These are phyloP conservation scores for Nicotiana attenuata DNA, from an alignment of 257 asterid genomes.

Conservation along the genomic window DNA sequence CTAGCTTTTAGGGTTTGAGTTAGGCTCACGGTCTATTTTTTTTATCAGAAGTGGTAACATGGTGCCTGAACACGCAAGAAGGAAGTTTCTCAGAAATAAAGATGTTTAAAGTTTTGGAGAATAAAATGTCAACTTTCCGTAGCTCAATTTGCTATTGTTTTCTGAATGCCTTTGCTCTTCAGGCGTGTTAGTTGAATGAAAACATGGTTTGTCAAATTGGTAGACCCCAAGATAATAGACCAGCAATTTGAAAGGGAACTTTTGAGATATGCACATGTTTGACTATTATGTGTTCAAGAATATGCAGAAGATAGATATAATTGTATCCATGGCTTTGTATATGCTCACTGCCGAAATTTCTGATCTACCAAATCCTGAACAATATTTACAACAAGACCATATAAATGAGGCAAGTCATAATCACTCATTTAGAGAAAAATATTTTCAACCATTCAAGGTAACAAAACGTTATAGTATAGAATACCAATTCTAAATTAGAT, in stretches of 20 bases:
- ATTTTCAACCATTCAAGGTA: not conserved
- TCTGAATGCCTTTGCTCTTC: not conserved
- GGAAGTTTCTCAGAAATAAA: conserved; percentile 37
- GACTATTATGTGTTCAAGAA: conserved; percentile 60
- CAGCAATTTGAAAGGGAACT: conserved; percentile 23
- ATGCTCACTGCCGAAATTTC: conserved; percentile 41
- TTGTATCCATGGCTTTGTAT: conserved; percentile 31
- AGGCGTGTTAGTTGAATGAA: conserved; percentile 1
- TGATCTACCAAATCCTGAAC: conserved; percentile 40
- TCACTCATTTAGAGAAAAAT: not conserved
- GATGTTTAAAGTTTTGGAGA: conserved; percentile 45
- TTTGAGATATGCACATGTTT: conserved; percentile 41
- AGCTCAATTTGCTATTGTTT: not conserved
- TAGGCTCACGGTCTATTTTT: too few species aligned
- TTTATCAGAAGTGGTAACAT: conserved; percentile 16
- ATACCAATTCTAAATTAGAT: not conserved
- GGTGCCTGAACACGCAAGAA: conserved; percentile 62
- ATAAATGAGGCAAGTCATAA: not conserved
- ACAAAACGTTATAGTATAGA: not conserved
- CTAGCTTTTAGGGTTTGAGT: too few species aligned
- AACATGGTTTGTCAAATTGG: not conserved
- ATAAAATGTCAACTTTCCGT: not conserved
- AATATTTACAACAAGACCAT: conserved; percentile 15
- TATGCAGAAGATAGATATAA: conserved; percentile 28
- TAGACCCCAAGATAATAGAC: not conserved